Base-by-base conservation (phyloP, 805 yeast species). In the Saccharomyces kudriavzevii region DNA sequence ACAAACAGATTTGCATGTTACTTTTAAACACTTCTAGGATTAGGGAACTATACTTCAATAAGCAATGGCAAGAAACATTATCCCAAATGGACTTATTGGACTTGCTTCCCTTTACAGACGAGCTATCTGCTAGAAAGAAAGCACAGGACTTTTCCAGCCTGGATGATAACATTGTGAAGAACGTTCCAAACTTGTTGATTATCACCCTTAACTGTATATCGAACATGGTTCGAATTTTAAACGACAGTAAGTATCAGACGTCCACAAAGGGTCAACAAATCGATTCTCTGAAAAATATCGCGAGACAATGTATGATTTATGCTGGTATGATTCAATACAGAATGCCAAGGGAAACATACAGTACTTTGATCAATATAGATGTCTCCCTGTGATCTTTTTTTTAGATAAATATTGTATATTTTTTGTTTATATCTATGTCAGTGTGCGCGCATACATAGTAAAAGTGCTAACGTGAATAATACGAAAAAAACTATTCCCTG, bases 251-350 rank as follows among this genome's bases (percentile, higher is more conserved):
- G 29, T 81, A 72, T 59, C 74, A 74, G 40, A 73, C 77, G 8
- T 63, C 74, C 2, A 74, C 79, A 11, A 79, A 78, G 54, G 78
- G 75, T 45, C 81, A 78, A 53, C 86, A 84, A 65, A 70, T 79
- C 22, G 74, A 69, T 2, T 79, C 81, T 45, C 72, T 89, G 63
- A 75, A 76, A 50, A 78, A 77, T 56, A 76, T 85, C 58, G 89
- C 96, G 2, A 85, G 83, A 68, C 89, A 89, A 69, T 87, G 96
- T 69, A 89, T 91, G 90, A 82, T 91, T 2, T 92, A 86, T 68
- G 96, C 97, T 5, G 98, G 97, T 56, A 86, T 92, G 84, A 85
- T 91, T 40, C 96, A 89, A 71, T 90, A 87, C 70, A 84, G 86
- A 67, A 89, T 91, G 95, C 96, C 97, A 8, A 73, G 78, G 52